Conservation (phyloP, 768 basidiomycete genomes). For the Polyporus arcularius region DNA sequence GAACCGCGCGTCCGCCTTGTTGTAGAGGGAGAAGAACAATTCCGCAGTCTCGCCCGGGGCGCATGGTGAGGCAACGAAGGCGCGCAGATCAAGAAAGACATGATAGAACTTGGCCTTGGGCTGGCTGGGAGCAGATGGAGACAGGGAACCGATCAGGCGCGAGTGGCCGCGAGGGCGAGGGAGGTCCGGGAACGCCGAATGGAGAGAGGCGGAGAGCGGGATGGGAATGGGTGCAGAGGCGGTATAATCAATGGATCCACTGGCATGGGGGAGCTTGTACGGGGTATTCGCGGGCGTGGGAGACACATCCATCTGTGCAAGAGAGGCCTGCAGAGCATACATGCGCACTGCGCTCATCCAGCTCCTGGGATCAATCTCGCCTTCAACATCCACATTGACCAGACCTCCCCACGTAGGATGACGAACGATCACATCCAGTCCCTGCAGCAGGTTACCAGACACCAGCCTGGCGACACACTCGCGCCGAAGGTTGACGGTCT, state of each 20-base stretch:
- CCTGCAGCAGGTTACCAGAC: slow-evolving; percentile 88
- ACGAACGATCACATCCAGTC: slow-evolving; percentile 93
- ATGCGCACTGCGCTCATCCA: slow-evolving; percentile 90
- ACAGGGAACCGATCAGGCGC: slow-evolving; percentile 36
- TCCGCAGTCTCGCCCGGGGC: slow-evolving; percentile 91
- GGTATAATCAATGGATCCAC: slow-evolving; percentile 48
- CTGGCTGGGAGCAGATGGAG: slow-evolving; percentile 24
- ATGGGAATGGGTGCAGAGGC: slow-evolving; percentile 54
- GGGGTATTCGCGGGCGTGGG: slow-evolving; percentile 26
- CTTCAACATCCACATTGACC: slow-evolving; percentile 87
- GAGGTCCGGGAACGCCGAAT: slow-evolving; percentile 72
- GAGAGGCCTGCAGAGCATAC: slow-evolving; percentile 85
- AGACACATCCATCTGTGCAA: slow-evolving; percentile 72
- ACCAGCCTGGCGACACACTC: slow-evolving; percentile 90
- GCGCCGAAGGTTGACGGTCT: slow-evolving; percentile 75
- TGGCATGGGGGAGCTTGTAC: slow-evolving; percentile 37
- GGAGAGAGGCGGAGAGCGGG: slow-evolving; percentile 32
- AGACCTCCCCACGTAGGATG: slow-evolving; percentile 91
- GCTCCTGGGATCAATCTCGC: slow-evolving; percentile 75
- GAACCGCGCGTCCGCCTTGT: slow-evolving; percentile 79
- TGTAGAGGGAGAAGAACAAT: slow-evolving; percentile 91
- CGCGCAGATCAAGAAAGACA: slow-evolving; percentile 85
- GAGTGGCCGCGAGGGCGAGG: slow-evolving; percentile 35
- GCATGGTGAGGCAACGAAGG: slow-evolving; percentile 90
- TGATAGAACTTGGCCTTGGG: slow-evolving; percentile 76